Base-by-base conservation (phyloP, 2,329 filamentous ascomycete species). In the Raffaelea ambrosiae region DNA sequence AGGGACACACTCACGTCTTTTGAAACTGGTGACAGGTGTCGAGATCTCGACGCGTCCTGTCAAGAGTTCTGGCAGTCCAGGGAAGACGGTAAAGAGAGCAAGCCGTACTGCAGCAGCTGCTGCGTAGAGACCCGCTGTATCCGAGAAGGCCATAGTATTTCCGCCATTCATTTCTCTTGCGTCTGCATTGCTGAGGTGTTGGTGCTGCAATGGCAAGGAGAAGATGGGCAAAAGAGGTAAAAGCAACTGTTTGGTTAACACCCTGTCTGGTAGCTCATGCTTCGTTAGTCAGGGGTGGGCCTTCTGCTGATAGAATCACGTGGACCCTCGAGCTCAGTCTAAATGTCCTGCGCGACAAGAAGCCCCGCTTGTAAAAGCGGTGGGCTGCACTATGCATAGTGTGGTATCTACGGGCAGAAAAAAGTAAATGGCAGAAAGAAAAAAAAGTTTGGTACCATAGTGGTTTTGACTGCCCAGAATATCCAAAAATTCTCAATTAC, bases 11-110 rank as follows among this genome's bases (percentile, higher is more conserved):
- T 66, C 75, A 95, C 90, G 73, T 79, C 93, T 81, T 73, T 97
- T 97, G 78, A 96, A 98, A 77, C 91, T 95, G 58, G 88, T 96
- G 42, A 97, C 86, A 36, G 93, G 91, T 20, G 93, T 98, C 40
- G 93, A 96, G 60, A 98, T 85, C 73, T 98, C 93, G 59, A 96
- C 93, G 61, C 93, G 85, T 54, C 85, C 86, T 19, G 88, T 93
- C 53, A 98, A 75, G 53, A 95, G 75, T 63, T 89, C 83, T 46
- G 91, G 87, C 38, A 98, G 74, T 35, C 79, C 79, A 53, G 93
- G 90, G 62, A 96, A 95, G 49, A 82, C 73, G 50, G 83, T 73
- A 63, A 89, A 90, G 46, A 97, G 77, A 48, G 88, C 68, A 51
- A 97, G 74, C 57, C 93, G 83, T 57, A 97, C 72, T 53, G 83